A percentile compares a stretch with the other conserved stretches of the same genome.
These are phyloP conservation scores for Rhodotorula babjevae DNA, from an alignment of 768 basidiomycete genomes.

Conservation along the genomic window DNA sequence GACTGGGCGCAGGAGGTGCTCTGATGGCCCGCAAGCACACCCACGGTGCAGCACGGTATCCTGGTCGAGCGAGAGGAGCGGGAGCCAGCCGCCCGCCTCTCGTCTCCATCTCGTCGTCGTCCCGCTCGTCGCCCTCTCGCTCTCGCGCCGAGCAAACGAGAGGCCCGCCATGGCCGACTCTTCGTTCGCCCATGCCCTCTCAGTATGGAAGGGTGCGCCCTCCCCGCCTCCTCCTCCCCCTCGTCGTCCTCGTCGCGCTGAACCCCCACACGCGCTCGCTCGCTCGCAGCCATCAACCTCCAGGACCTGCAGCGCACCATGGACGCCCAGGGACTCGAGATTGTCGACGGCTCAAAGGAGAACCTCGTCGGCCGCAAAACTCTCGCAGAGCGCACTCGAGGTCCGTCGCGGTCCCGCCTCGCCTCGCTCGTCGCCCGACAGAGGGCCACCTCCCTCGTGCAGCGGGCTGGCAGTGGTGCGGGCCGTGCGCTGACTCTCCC, in stretches of 20 bases:
- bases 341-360: slow-evolving; percentile 99
- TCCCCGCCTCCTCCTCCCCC: neutral
- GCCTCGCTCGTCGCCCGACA: neutral
- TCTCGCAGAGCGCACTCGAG: slow-evolving; percentile 91
- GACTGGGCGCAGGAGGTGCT: no score
- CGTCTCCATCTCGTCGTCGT: no score
- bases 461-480: no score
- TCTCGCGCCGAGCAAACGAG: no score
- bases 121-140: neutral
- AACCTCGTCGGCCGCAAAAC: slow-evolving; percentile 87
- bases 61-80: no score
- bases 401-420: slow-evolving; percentile 48
- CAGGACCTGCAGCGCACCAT: slow-evolving; percentile 86
- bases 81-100: no score
- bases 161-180: slow-evolving; percentile 2
- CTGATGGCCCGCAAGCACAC: neutral
- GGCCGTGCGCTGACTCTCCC: neutral
- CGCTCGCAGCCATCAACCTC: slow-evolving; percentile 68
- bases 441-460: neutral
- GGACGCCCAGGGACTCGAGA: slow-evolving; percentile 80
- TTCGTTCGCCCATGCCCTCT: slow-evolving; percentile 33
- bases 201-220: slow-evolving; percentile 35
- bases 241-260: neutral
- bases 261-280: neutral
- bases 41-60: no score